These are phyloP conservation scores for Chloranthus sessilifolius DNA, from an alignment of 164 flowering plant species.

Conservation along the genomic window DNA sequence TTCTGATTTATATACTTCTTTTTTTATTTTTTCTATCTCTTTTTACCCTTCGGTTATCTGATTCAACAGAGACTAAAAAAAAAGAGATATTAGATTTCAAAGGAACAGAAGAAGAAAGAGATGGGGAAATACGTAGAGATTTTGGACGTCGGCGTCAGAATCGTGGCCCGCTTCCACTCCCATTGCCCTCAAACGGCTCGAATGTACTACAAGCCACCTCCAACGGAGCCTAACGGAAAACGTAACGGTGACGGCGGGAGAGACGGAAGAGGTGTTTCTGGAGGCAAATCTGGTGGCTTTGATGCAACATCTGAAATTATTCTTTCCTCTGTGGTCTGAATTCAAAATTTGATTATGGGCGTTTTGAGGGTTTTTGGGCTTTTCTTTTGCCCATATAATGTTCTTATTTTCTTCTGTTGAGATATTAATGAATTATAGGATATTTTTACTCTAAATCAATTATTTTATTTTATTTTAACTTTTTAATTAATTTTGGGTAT, in stretches of 20 bases:
- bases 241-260: background rate
- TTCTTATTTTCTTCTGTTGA: no score
- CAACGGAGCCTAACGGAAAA: background rate
- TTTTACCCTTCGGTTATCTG: background rate
- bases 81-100: no score
- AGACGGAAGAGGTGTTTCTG: no score
- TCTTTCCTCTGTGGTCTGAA: no score
- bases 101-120: slow-evolving; percentile 24
- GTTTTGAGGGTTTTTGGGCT: no score
- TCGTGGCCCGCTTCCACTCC: slow-evolving; percentile 11
- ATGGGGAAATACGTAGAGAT: slow-evolving; percentile 12
- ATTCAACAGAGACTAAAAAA: no score
- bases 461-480: no score
- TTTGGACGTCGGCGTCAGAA: slow-evolving; percentile 6
- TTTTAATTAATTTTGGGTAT: no score
- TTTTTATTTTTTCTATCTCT: background rate
- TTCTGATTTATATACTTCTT: background rate
- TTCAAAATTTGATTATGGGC: no score
- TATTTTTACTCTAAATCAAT: no score
- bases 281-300: background rate
- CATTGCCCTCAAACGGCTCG: slow-evolving; percentile 12
- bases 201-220: slow-evolving; percentile 11
- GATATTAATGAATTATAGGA: no score
- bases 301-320: background rate
- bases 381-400: no score